These are phyloP conservation scores for Phytopythium sindhum DNA, from an alignment of 352 stramenopile species.

Conservation along the genomic window DNA sequence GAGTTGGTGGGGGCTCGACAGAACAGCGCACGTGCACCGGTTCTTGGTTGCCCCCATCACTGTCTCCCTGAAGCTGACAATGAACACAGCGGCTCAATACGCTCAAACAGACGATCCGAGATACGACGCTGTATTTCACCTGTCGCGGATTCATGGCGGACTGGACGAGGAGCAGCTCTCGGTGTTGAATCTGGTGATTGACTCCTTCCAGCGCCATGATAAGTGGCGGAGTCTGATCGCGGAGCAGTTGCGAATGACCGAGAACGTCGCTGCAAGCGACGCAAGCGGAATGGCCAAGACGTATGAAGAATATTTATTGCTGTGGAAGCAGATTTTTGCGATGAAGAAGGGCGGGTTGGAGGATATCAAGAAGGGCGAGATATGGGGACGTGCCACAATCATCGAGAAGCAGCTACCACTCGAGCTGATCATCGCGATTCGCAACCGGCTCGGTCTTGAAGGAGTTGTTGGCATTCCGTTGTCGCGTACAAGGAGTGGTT, in stretches of 20 bases:
- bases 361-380: conserved; percentile 51
- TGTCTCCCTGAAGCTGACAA: conserved; percentile 83
- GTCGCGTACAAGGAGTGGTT: background rate
- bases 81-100: conserved; percentile 81
- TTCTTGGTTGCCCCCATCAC: conserved; percentile 84
- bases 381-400: conserved; percentile 42
- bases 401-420: conserved; percentile 77
- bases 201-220: conserved; percentile 65
- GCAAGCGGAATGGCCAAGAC: conserved; percentile 35
- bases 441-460: conserved; percentile 67
- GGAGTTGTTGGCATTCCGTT: conserved; percentile 36
- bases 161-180: conserved; percentile 86
- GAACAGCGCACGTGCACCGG: conserved; percentile 66
- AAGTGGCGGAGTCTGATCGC: conserved; percentile 71
- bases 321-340: conserved; percentile 62
- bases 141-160: conserved; percentile 70
- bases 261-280: conserved; percentile 46
- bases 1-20: conserved; percentile 79
- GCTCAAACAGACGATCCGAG: conserved; percentile 68
- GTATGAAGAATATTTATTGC: conserved; percentile 61
- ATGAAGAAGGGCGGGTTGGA: conserved; percentile 71
- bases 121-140: conserved; percentile 75
- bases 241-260: conserved; percentile 61
- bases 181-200: conserved; percentile 71
- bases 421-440: conserved; percentile 70